Conservation (phyloP, 1,284 basidiomycete species). For the Cystobasidium pallidum region DNA sequence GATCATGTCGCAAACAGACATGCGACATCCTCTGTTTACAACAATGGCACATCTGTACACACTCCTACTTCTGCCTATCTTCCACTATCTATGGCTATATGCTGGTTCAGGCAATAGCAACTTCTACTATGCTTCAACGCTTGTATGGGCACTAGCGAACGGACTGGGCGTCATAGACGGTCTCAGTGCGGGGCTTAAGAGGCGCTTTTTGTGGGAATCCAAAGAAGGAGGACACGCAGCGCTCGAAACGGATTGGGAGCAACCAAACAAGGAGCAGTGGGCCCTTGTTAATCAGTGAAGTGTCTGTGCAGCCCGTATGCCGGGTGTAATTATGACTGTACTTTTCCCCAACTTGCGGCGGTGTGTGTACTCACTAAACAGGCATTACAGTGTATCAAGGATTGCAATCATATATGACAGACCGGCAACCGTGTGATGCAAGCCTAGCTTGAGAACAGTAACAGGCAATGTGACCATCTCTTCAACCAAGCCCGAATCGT, state of each 20-base stretch:
- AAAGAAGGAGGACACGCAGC: slow-evolving; percentile 26
- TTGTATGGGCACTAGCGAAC: slow-evolving; percentile 71
- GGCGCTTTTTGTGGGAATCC: slow-evolving; percentile 30
- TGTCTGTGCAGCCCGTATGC: background rate
- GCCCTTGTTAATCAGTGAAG: slow-evolving; percentile 29
- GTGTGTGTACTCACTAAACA: no score
- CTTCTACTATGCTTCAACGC: slow-evolving; percentile 94
- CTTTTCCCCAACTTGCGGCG: no score
- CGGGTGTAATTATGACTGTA: no score
- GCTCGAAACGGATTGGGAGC: background rate
- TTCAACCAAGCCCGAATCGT: slow-evolving; percentile 35
- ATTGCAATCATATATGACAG: background rate
- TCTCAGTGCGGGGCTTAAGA: slow-evolving; percentile 32
- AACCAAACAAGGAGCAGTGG: slow-evolving; percentile 34
- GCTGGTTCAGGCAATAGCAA: slow-evolving; percentile 96
- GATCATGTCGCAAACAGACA: slow-evolving; percentile 62
- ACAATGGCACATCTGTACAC: slow-evolving; percentile 82
- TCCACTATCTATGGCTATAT: slow-evolving; percentile 87
- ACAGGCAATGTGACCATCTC: slow-evolving; percentile 40
- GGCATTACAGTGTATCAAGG: background rate
- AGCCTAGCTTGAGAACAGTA: background rate
- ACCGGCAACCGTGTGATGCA: background rate
- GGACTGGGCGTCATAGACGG: slow-evolving; percentile 44
- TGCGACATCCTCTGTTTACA: slow-evolving; percentile 85
- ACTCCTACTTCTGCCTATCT: slow-evolving; percentile 81